A percentile compares a stretch with the other conserved stretches of the same genome.
phyloP scores from a whole-genome alignment of 371 early-diverging fungal genomes.

The Circinella umbellata region DNA sequence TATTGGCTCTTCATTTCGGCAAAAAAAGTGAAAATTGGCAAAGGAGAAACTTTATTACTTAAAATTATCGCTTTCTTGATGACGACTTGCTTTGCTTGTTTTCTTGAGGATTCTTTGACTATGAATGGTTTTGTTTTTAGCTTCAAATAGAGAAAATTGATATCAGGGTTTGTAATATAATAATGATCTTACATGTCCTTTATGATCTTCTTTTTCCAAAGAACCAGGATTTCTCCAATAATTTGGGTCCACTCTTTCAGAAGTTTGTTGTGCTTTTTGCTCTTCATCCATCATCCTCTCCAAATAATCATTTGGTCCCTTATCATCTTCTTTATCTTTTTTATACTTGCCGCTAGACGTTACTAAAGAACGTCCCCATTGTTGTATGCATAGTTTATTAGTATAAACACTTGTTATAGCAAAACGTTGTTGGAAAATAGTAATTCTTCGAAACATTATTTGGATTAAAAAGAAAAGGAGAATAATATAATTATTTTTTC shows the following conservation, averaged over 20 bases:
- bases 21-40: too few relatives aligned
- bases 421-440: too few relatives aligned
- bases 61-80: not conserved
- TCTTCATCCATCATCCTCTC: slow-evolving; percentile 17
- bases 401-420: too few relatives aligned
- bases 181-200: not conserved
- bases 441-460: too few relatives aligned
- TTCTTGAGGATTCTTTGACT: not conserved
- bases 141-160: too few relatives aligned
- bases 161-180: not conserved
- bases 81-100: not conserved
- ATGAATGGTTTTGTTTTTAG: not conserved
- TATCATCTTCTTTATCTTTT: not conserved
- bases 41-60: too few relatives aligned
- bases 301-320: slow-evolving; percentile 9
- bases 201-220: not conserved
- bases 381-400: too few relatives aligned
- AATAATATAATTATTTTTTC: too few relatives aligned
- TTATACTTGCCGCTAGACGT: too few relatives aligned
- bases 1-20: not conserved
- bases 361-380: not conserved
- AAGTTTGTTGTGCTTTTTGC: not conserved
- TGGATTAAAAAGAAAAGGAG: too few relatives aligned
- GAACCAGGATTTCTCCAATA: slow-evolving; percentile 15
- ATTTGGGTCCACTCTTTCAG: slow-evolving; percentile 2